Evolutionary conservation across 2,329 filamentous ascomycete genomes (phyloP).

Genomic region (Cladophialophora psammophila): DNA sequence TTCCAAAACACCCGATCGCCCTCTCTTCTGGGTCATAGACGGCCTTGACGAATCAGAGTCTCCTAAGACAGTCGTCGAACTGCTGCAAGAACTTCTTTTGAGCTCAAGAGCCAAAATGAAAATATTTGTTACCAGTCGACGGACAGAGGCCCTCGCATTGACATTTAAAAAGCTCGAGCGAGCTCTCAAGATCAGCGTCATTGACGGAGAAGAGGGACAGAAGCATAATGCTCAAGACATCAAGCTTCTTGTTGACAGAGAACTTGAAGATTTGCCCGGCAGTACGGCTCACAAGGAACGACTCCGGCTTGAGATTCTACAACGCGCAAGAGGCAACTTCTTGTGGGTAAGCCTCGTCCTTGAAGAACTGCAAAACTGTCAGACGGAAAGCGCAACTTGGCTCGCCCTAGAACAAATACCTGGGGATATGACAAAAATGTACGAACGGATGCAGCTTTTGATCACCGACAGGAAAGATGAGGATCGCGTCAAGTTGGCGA

Average conservation of each 20-base stretch:
- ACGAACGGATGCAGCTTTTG: conserved; percentile 41
- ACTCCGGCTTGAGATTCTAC: conserved; percentile 24
- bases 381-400: conserved; percentile 34
- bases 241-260: conserved; percentile 22
- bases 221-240: conserved; percentile 29
- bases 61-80: conserved; percentile 29
- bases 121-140: conserved; percentile 24
- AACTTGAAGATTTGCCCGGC: conserved; percentile 27
- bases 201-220: conserved; percentile 18
- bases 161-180: conserved; percentile 17
- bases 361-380: conserved; percentile 33
- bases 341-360: conserved; percentile 37
- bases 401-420: conserved; percentile 40
- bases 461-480: conserved; percentile 19
- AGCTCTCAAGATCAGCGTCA: conserved; percentile 1
- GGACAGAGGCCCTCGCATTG: conserved; percentile 11
- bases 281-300: conserved; percentile 13
- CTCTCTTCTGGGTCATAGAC: conserved; percentile 52
- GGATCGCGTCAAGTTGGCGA: conserved; percentile 28
- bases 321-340: conserved; percentile 36
- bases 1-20: conserved; percentile 32
- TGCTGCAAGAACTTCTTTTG: conserved; percentile 31
- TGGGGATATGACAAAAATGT: conserved; percentile 43
- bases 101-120: conserved; percentile 41
- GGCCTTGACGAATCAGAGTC: conserved; percentile 49